A percentile compares a stretch with the other conserved stretches of the same genome.
Conservation (phyloP, 1,284 basidiomycete genomes). For the Hymenochaete sp. region DNA sequence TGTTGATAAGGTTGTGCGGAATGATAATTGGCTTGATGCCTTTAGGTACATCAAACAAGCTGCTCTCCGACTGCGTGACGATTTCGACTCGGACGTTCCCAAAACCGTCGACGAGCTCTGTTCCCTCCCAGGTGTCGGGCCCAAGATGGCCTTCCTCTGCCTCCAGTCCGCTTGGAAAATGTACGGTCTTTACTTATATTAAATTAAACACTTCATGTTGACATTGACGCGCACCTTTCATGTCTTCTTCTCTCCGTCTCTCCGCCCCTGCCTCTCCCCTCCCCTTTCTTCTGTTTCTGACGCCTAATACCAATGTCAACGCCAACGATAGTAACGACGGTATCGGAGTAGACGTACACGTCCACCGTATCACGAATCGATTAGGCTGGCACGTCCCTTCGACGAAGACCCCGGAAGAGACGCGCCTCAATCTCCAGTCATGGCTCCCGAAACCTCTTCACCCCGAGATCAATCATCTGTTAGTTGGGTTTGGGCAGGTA, state of each 20-base stretch:
- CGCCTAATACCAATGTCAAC: neutral
- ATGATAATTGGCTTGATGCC: too few relatives aligned
- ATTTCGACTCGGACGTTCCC: conserved; percentile 75
- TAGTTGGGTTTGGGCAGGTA: conserved; percentile 93
- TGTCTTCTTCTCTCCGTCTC: too few relatives aligned
- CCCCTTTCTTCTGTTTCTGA: neutral
- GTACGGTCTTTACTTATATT: conserved; percentile 33
- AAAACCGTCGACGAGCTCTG: conserved; percentile 82
- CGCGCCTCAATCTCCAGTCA: conserved; percentile 79
- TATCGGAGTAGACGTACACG: conserved; percentile 94
- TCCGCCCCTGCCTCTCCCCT: too few relatives aligned
- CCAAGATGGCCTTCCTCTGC: conserved; percentile 86
- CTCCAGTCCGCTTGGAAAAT: conserved; percentile 82
- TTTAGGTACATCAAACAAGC: conserved; percentile 67
- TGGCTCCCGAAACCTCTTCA: conserved; percentile 83
- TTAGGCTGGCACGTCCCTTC: conserved; percentile 83
- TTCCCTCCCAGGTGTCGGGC: conserved; percentile 79
- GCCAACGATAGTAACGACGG: conserved; percentile 64
- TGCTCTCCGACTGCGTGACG: conserved; percentile 56
- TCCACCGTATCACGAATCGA: conserved; percentile 90
- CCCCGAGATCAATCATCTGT: conserved; percentile 76
- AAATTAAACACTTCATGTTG: neutral
- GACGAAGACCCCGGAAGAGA: conserved; percentile 84
- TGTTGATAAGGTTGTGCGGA: too few relatives aligned
- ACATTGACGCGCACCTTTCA: too few relatives aligned